phyloP scores from a whole-genome alignment of 2,329 filamentous ascomycete species.

The Fusarium piperis region DNA sequence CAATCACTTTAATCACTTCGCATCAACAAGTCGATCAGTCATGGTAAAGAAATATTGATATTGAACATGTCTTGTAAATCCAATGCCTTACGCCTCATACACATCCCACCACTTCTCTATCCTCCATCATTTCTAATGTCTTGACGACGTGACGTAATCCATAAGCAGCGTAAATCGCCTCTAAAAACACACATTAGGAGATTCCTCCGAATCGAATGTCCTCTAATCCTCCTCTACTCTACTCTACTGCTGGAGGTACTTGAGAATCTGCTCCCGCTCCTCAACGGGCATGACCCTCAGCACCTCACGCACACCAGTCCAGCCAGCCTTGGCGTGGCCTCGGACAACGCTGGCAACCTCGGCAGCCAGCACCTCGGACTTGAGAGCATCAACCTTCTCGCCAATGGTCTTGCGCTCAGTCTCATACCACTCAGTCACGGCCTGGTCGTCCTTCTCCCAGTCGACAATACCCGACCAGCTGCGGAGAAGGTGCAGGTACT shows the following conservation, averaged over 20 bases:
- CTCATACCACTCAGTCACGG: slow-evolving; percentile 95
- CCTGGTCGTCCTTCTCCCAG: slow-evolving; percentile 82
- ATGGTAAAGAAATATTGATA: slow-evolving; percentile 23
- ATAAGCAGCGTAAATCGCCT: slow-evolving; percentile 32
- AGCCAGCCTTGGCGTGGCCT: slow-evolving; percentile 69
- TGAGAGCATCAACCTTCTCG: slow-evolving; percentile 85
- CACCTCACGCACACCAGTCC: slow-evolving; percentile 88
- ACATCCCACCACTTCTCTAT: slow-evolving; percentile 33
- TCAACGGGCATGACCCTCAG: slow-evolving; percentile 86
- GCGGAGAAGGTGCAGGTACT: slow-evolving; percentile 78
- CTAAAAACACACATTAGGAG: slow-evolving; percentile 25
- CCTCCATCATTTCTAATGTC: slow-evolving; percentile 37
- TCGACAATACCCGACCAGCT: slow-evolving; percentile 84
- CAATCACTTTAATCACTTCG: background rate
- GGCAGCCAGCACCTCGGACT: slow-evolving; percentile 72
- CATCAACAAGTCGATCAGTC: background rate
- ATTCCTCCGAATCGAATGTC: slow-evolving; percentile 14
- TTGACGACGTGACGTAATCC: slow-evolving; percentile 32
- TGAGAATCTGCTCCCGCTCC: slow-evolving; percentile 86
- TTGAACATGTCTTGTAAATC: slow-evolving; percentile 31
- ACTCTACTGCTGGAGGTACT: slow-evolving; percentile 60
- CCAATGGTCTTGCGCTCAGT: slow-evolving; percentile 86
- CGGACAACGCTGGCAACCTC: slow-evolving; percentile 58
- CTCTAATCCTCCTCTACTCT: background rate
- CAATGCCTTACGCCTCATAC: slow-evolving; percentile 40